phyloP scores from a whole-genome alignment of 352 stramenopile genomes.

The Phytopythium aichiense region DNA sequence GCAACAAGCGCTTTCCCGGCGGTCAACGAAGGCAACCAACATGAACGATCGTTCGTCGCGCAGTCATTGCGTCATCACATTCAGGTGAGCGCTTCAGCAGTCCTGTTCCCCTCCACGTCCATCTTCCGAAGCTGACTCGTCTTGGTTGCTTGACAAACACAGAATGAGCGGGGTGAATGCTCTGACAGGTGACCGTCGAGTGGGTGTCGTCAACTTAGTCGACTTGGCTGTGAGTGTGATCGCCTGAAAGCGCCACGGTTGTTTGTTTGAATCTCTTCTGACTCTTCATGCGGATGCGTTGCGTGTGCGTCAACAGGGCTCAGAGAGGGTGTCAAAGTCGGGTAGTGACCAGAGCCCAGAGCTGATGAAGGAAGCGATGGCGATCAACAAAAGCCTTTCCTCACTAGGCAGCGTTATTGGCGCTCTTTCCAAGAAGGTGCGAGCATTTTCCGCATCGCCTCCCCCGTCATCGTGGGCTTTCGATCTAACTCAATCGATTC shows the following conservation, averaged over 20 bases:
- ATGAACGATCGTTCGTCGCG: constrained; percentile 84
- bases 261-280: background rate
- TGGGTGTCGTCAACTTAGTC: constrained; percentile 72
- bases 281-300: background rate
- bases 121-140: background rate
- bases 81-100: constrained; percentile 33
- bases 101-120: too few species aligned
- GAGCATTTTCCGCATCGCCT: background rate
- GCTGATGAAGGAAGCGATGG: constrained; percentile 77
- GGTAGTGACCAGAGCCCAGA: constrained; percentile 73
- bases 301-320: constrained; percentile 34
- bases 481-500: background rate
- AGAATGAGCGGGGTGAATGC: constrained; percentile 64
- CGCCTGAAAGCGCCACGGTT: background rate
- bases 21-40: constrained; percentile 79
- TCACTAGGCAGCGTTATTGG: constrained; percentile 81
- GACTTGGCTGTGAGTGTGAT: constrained; percentile 62
- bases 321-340: constrained; percentile 76
- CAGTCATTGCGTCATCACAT: constrained; percentile 84
- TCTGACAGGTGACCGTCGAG: constrained; percentile 48
- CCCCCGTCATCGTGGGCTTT: background rate
- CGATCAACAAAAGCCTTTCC: constrained; percentile 88
- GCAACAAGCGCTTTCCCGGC: constrained; percentile 47
- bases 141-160: background rate
- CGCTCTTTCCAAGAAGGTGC: constrained; percentile 78